A percentile compares a stretch with the other conserved stretches of the same genome.
Conservation (phyloP, 345 rosid species). For the Bruguiera gymnorhiza region DNA sequence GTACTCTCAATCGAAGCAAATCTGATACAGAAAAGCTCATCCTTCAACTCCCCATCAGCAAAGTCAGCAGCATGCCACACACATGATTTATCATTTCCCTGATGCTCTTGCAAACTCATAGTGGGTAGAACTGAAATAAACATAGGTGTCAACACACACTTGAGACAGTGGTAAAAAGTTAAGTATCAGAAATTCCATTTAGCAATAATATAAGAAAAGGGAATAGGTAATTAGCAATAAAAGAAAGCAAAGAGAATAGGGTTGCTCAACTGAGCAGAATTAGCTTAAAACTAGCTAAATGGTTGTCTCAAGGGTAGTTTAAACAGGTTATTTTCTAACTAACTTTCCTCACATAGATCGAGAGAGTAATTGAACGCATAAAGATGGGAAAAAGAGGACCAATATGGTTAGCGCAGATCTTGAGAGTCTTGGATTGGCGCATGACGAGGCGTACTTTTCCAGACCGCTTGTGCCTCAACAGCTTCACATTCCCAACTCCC, state of each 20-base stretch:
- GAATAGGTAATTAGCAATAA: background rate
- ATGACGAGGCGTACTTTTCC: conserved; percentile 87
- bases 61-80: conserved; percentile 75
- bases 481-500: conserved; percentile 87
- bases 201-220: background rate
- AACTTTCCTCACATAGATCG: conserved; percentile 28
- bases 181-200: no score
- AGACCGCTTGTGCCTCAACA: conserved; percentile 72
- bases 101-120: conserved; percentile 60
- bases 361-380: conserved; percentile 18
- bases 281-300: background rate
- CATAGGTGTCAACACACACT: no score
- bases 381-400: conserved; percentile 30
- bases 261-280: background rate
- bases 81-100: conserved; percentile 72
- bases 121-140: conserved; percentile 42
- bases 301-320: no score
- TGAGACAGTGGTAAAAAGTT: background rate
- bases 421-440: conserved; percentile 90
- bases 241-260: background rate
- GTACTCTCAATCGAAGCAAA: conserved; percentile 70
- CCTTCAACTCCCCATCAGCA: conserved; percentile 72
- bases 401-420: conserved; percentile 97
- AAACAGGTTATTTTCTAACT: no score
- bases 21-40: conserved; percentile 75